These are phyloP conservation scores for Cronartium quercuum DNA, from an alignment of 1,284 basidiomycete genomes.

Conservation along the genomic window DNA sequence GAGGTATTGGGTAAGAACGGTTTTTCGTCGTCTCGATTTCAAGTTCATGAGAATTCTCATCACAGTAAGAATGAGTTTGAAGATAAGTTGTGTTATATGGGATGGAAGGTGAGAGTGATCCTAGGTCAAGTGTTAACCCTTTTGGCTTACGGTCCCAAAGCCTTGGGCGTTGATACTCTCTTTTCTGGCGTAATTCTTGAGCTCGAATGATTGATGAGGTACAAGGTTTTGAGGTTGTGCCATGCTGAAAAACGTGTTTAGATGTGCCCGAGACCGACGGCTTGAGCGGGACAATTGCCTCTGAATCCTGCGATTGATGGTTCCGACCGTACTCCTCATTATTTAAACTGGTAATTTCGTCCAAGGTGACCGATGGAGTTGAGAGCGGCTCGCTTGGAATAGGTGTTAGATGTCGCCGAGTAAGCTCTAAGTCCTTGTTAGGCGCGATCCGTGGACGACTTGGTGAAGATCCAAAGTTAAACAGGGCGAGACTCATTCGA, in stretches of 20 bases:
- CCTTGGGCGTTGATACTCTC: neutral
- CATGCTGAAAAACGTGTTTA: no score
- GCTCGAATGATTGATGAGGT: neutral
- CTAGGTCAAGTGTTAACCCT: neutral
- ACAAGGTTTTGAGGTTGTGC: neutral
- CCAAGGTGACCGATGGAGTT: neutral
- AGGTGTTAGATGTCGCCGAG: neutral
- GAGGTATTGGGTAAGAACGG: no score
- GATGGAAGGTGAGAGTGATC: neutral
- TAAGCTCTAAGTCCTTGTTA: neutral
- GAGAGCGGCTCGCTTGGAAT: neutral
- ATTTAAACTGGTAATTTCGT: neutral
- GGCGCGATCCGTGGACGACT: neutral
- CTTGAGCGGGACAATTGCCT: no score
- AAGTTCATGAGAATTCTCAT: no score
- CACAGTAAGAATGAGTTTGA: no score
- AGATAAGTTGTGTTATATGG: no score
- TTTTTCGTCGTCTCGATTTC: no score
- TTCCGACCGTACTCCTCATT: neutral
- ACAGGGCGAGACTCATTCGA: neutral
- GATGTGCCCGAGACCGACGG: no score
- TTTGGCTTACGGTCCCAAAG: conserved; percentile 5
- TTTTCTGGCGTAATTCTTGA: neutral
- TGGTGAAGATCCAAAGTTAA: neutral
- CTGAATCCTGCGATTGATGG: no score